phyloP scores from a whole-genome alignment of 2,329 filamentous ascomycete species.

The Furcasterigmium furcatum region DNA sequence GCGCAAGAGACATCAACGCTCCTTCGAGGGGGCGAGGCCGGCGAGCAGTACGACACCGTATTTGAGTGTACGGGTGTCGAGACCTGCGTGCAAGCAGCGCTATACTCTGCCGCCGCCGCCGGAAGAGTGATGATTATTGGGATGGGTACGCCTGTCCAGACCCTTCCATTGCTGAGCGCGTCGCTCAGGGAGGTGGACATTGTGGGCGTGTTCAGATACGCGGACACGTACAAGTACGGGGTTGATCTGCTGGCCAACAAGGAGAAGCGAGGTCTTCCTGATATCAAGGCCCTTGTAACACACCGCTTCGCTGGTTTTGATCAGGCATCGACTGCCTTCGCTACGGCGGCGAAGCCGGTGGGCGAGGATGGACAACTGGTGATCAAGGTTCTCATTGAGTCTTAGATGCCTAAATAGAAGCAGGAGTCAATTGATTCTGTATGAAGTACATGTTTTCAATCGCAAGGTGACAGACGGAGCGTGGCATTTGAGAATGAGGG shows the following conservation, averaged over 20 bases:
- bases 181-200: conserved; percentile 3
- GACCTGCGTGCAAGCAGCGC: conserved; percentile 10
- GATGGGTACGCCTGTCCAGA: conserved; percentile 57
- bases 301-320: conserved; percentile 12
- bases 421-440: not conserved
- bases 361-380: conserved; percentile 13
- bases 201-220: conserved; percentile 4
- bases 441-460: not conserved
- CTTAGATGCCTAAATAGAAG: not conserved
- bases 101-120: conserved; percentile 37
- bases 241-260: conserved; percentile 12
- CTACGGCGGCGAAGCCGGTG: conserved; percentile 9
- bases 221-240: conserved; percentile 15
- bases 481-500: too few relatives aligned
- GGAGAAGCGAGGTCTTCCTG: conserved; percentile 9
- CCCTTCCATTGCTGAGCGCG: conserved; percentile 44
- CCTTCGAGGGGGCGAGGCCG: not conserved
- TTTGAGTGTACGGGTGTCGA: conserved; percentile 16
- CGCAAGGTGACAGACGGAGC: too few relatives aligned
- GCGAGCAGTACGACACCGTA: conserved; percentile 9
- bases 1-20: conserved; percentile 14
- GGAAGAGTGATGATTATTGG: conserved; percentile 53
- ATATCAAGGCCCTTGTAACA: conserved; percentile 12
- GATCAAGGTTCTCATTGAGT: conserved; percentile 15
- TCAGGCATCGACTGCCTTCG: conserved; percentile 9